Percentiles rank a stretch among this genome's conserved stretches.
Conservation (phyloP, 2,329 filamentous ascomycete genomes). For the Aspergillus ruber region DNA sequence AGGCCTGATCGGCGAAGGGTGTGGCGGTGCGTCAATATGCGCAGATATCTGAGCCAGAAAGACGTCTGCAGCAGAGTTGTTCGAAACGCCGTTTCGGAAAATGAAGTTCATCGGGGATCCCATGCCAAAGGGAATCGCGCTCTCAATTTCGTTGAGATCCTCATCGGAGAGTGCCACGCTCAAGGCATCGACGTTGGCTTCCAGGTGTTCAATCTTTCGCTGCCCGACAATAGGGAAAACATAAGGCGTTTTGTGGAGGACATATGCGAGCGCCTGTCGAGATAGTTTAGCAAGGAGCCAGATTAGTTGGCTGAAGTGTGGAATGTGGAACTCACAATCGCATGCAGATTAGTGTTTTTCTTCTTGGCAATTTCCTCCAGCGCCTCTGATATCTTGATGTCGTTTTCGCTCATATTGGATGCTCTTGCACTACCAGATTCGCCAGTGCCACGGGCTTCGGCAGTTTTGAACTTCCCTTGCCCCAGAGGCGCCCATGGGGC, state of each 20-base stretch:
- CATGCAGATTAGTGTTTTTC: not conserved
- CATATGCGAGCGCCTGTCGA: constrained; percentile 43
- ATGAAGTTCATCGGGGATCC: constrained; percentile 47
- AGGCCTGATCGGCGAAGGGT: not conserved
- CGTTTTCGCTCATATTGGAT: constrained; percentile 2
- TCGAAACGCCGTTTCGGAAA: not conserved
- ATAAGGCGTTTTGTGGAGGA: constrained; percentile 45
- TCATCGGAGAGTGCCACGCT: constrained; percentile 44
- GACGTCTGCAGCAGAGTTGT: not conserved
- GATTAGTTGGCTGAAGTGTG: no score
- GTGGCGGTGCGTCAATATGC: not conserved
- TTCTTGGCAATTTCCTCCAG: constrained; percentile 4
- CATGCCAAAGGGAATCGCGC: constrained; percentile 45
- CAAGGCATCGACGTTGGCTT: constrained; percentile 50
- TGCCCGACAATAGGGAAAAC: constrained; percentile 51
- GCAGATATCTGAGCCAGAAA: not conserved
- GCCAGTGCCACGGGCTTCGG: constrained; percentile 10
- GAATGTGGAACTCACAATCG: not conserved
- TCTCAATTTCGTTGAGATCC: constrained; percentile 51
- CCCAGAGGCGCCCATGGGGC: not conserved
- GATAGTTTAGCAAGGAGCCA: not conserved
- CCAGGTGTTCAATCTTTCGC: constrained; percentile 45
- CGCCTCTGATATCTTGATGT: constrained; percentile 5
- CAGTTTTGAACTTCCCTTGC: constrained; percentile 36
- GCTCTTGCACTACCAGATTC: not conserved